Conservation (phyloP, 2,329 filamentous ascomycete species). For the Penicillium nordicum region DNA sequence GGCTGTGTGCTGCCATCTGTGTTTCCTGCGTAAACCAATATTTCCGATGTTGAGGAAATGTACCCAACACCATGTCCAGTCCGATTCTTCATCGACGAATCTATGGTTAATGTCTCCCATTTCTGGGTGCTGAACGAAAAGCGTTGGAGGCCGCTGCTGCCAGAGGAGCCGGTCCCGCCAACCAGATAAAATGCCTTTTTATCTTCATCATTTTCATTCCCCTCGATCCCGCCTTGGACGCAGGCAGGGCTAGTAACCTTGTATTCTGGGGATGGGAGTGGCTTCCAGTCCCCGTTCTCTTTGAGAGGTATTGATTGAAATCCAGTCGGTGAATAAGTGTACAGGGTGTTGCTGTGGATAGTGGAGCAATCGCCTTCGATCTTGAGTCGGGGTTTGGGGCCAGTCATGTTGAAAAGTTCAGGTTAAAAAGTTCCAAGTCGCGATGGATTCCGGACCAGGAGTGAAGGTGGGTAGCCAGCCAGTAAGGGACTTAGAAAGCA, state of each 20-base stretch:
- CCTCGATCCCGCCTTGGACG: constrained; percentile 63
- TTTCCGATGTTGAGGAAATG: constrained; percentile 64
- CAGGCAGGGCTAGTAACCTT: constrained; percentile 72
- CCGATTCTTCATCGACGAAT: constrained; percentile 63
- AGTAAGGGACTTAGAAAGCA: constrained; percentile 15
- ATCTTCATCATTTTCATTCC: constrained; percentile 50
- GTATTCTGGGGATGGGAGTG: constrained; percentile 59
- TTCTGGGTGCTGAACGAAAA: constrained; percentile 56
- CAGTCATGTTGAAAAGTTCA: constrained; percentile 55
- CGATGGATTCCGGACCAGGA: constrained; percentile 30
- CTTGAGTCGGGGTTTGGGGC: constrained; percentile 66
- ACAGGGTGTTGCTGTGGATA: constrained; percentile 76
- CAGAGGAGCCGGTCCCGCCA: constrained; percentile 62
- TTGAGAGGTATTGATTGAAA: constrained; percentile 71
- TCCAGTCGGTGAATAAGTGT: constrained; percentile 70
- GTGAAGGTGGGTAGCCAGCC: constrained; percentile 27
- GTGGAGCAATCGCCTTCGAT: constrained; percentile 78
- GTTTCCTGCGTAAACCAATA: constrained; percentile 77
- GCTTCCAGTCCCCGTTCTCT: constrained; percentile 68
- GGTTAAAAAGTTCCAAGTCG: constrained; percentile 9
- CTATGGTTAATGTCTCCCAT: constrained; percentile 57
- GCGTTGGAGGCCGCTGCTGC: constrained; percentile 72
- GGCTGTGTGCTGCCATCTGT: constrained; percentile 56
- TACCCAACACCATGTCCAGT: constrained; percentile 73
- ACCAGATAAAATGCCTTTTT: constrained; percentile 67